A percentile compares a stretch with the other conserved stretches of the same genome.
phyloP scores from a whole-genome alignment of 148 eudicot species.

The Persicaria tinctoria region DNA sequence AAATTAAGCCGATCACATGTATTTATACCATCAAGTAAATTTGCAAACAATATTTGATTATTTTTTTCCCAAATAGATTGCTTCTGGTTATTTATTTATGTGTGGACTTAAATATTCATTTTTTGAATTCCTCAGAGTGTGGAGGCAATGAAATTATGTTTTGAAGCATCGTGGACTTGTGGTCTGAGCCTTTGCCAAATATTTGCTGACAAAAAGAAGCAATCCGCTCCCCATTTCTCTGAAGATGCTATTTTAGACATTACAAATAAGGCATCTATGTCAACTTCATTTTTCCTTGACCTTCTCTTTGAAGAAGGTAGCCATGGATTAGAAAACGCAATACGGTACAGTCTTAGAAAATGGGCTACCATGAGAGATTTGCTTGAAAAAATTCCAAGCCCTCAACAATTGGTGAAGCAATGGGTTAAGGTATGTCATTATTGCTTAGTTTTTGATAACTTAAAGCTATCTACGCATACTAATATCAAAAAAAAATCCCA shows the following conservation, averaged over 20 bases:
- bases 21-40: neutral
- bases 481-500: constrained; percentile 11
- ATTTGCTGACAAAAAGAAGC: constrained; percentile 25
- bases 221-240: constrained; percentile 24
- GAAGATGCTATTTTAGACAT: constrained; percentile 42
- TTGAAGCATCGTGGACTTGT: constrained; percentile 63
- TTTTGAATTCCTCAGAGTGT: constrained; percentile 40
- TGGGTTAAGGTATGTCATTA: constrained; percentile 76
- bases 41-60: neutral
- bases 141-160: constrained; percentile 50
- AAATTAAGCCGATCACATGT: neutral
- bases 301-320: constrained; percentile 36
- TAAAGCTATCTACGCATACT: constrained; percentile 12
- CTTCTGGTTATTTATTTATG: neutral
- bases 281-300: constrained; percentile 52
- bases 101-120: neutral
- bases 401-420: constrained; percentile 53
- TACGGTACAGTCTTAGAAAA: constrained; percentile 40
- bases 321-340: constrained; percentile 29
- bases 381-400: constrained; percentile 42
- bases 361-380: constrained; percentile 65
- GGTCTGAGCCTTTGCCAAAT: constrained; percentile 46
- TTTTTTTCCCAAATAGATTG: neutral
- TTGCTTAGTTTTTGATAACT: neutral
- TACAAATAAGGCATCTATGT: constrained; percentile 53